A percentile compares a stretch with the other conserved stretches of the same genome.
Evolutionary conservation across 441 rosid genomes (phyloP).

Genomic region (Hypseocharis bilobata): DNA sequence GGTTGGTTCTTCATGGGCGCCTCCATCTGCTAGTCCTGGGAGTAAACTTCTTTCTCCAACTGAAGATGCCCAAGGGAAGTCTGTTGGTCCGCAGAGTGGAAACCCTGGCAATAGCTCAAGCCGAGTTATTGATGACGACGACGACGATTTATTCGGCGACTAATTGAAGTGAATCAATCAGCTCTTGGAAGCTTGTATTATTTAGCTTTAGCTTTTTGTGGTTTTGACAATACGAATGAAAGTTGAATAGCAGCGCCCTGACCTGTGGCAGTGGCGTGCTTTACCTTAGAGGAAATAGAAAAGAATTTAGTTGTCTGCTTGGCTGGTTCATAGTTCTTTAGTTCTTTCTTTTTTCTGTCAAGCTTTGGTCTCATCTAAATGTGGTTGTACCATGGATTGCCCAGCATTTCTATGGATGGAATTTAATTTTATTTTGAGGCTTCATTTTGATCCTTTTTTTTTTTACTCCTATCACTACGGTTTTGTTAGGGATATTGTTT

Average conservation of each 20-base stretch:
- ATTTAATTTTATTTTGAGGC: background rate
- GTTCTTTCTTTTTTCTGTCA: no score
- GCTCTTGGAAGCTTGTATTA: conserved; percentile 7
- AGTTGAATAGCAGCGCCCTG: conserved; percentile 7
- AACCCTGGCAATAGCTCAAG: conserved; percentile 21
- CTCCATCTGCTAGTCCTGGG: conserved; percentile 25
- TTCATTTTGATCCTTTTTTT: background rate
- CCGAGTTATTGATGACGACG: conserved; percentile 36
- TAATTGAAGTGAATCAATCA: conserved; percentile 14
- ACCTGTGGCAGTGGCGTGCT: conserved; percentile 11
- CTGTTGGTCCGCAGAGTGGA: conserved; percentile 23
- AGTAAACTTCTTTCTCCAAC: conserved; percentile 26
- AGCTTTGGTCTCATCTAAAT: background rate
- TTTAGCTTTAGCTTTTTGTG: background rate
- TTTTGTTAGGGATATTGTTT: no score
- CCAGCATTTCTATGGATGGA: background rate
- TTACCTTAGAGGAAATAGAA: conserved; percentile 3
- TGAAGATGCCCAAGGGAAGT: conserved; percentile 29
- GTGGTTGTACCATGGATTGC: background rate
- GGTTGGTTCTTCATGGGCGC: conserved; percentile 81
- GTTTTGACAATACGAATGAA: conserved; percentile 5
- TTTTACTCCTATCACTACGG: no score
- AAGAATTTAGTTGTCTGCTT: conserved; percentile 1
- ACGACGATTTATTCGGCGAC: conserved; percentile 79
- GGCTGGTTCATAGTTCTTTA: background rate